A percentile compares a stretch with the other conserved stretches of the same genome.
These are phyloP conservation scores for Piper longum DNA, from an alignment of 164 flowering plant genomes.

Conservation along the genomic window DNA sequence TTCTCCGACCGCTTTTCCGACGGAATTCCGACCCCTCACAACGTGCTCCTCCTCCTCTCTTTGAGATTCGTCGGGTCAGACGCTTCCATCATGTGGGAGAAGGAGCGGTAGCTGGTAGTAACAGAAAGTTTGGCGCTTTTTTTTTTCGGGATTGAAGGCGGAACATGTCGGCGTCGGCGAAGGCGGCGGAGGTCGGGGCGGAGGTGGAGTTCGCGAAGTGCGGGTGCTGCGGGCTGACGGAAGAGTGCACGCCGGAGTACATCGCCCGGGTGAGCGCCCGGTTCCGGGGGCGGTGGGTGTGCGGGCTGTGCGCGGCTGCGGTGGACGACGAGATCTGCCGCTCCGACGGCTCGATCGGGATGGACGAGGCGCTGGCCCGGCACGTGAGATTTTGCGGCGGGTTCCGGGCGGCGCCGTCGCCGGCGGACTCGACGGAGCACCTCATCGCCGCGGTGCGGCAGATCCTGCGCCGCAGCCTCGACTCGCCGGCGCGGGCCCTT, in stretches of 20 bases:
- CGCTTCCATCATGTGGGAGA: no score
- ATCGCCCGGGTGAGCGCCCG: slow-evolving; percentile 41
- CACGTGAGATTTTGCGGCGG: slow-evolving; percentile 56
- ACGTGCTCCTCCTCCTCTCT: no score
- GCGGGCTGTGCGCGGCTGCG: slow-evolving; percentile 80
- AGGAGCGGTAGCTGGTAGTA: no score
- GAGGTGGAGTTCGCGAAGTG: slow-evolving; percentile 56
- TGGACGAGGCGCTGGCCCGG: slow-evolving; percentile 58
- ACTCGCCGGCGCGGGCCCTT: slow-evolving; percentile 34
- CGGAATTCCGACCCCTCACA: no score
- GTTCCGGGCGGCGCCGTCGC: slow-evolving; percentile 31
- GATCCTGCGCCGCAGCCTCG: slow-evolving; percentile 50
- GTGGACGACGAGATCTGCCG: slow-evolving; percentile 57
- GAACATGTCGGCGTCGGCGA: no score
- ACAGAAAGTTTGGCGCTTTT: no score
- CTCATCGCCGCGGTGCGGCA: slow-evolving; percentile 64
- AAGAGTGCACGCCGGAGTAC: slow-evolving; percentile 71
- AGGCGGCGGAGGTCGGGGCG: slow-evolving; percentile 1
- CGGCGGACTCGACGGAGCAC: slow-evolving; percentile 40
- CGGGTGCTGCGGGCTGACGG: slow-evolving; percentile 70
- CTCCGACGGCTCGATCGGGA: slow-evolving; percentile 44
- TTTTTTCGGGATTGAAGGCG: no score
- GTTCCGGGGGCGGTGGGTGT: slow-evolving; percentile 66
- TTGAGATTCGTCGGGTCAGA: no score
- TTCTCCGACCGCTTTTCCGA: no score